Conservation (phyloP, 176 grass and related monocot species). For the Zoysia japonica region DNA sequence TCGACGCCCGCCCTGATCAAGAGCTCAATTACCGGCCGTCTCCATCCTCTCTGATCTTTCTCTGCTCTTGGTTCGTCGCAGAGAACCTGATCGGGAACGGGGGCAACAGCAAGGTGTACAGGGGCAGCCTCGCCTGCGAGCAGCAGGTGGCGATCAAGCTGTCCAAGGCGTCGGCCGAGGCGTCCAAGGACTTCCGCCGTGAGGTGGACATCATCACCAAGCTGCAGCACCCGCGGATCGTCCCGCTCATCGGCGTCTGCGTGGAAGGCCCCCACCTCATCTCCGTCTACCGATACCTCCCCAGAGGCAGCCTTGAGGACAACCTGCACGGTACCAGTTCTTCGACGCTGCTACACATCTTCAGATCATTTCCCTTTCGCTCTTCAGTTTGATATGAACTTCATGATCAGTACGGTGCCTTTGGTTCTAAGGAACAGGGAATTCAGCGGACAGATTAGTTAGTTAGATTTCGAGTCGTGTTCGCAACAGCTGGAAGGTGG, state of each 20-base stretch:
- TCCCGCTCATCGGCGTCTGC: conserved; percentile 80
- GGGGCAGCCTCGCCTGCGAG: conserved; percentile 61
- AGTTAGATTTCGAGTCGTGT: background rate
- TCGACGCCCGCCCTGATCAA: background rate
- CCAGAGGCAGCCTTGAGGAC: conserved; percentile 83
- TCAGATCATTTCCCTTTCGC: background rate
- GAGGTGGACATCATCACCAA: conserved; percentile 97
- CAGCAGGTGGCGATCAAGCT: conserved; percentile 78
- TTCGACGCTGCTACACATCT: background rate
- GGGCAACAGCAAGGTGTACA: conserved; percentile 82
- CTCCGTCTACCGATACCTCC: conserved; percentile 82
- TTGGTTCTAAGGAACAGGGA: conserved; percentile 5
- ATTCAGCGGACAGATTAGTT: background rate
- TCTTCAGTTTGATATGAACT: background rate
- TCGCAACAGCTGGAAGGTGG: conserved; percentile 28
- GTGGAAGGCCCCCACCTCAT: conserved; percentile 74
- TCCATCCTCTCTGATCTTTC: background rate
- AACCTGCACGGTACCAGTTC: conserved; percentile 63
- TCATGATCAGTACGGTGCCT: background rate
- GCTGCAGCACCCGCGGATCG: conserved; percentile 62
- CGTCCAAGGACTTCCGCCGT: conserved; percentile 80
- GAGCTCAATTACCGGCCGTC: background rate
- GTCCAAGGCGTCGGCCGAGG: conserved; percentile 59
- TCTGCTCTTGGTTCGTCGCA: conserved; percentile 20
- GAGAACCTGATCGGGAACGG: conserved; percentile 91